Evolutionary conservation across 2,329 filamentous ascomycete species (phyloP).

Genomic region (Trichothecium sympodiale): DNA sequence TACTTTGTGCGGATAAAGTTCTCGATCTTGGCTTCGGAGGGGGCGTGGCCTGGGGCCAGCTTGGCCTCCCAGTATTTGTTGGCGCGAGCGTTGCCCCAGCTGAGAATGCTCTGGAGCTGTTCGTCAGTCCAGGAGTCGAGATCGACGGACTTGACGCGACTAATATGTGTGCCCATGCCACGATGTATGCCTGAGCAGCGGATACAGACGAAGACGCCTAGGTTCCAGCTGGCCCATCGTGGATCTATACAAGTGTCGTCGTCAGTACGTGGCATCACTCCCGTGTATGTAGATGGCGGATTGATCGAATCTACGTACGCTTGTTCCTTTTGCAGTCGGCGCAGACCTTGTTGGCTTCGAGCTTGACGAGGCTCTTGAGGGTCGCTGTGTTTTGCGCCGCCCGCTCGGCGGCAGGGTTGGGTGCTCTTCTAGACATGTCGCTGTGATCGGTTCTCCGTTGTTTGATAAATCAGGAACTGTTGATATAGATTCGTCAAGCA

Average conservation of each 20-base stretch:
- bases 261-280: slow-evolving; percentile 1
- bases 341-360: slow-evolving; percentile 93
- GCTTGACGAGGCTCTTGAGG: slow-evolving; percentile 87
- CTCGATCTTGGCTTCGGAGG: slow-evolving; percentile 96
- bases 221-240: slow-evolving; percentile 98
- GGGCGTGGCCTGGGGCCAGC: slow-evolving; percentile 78
- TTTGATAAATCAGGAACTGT: too few relatives aligned
- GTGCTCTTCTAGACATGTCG: slow-evolving; percentile 67
- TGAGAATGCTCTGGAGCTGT: slow-evolving; percentile 84
- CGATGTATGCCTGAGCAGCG: slow-evolving; percentile 97
- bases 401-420: slow-evolving; percentile 72
- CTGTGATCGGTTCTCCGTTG: slow-evolving; percentile 1
- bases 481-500: too few relatives aligned
- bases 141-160: slow-evolving; percentile 94
- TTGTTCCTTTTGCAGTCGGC: slow-evolving; percentile 99
- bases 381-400: slow-evolving; percentile 88
- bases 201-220: slow-evolving; percentile 96
- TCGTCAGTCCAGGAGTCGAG: slow-evolving; percentile 98
- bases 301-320: slow-evolving; percentile 44
- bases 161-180: slow-evolving; percentile 98
- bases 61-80: slow-evolving; percentile 99
- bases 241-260: slow-evolving; percentile 50
- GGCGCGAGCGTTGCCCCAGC: slow-evolving; percentile 90
- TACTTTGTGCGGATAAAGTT: slow-evolving; percentile 99
- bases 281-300: slow-evolving; percentile 1